Base-by-base conservation (phyloP, 768 basidiomycete species). In the Ramaria sp. region DNA sequence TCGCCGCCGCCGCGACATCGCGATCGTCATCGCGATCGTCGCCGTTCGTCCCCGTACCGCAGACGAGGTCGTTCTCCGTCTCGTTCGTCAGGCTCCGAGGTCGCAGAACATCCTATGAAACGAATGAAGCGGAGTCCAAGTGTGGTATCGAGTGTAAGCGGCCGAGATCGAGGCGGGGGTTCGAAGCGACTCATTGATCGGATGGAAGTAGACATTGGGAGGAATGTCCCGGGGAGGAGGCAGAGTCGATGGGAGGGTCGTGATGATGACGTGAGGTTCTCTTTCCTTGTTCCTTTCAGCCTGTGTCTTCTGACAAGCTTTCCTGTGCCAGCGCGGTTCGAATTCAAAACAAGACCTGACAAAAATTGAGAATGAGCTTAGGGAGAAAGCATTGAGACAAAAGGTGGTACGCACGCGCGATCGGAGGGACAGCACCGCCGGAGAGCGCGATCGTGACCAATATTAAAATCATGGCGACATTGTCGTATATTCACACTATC, bases 371-470 rank as follows among this genome's bases (percentile, higher is more conserved):
- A 89, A 78, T 60, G 89, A 91, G 64, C 66, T 91, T 59, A 91
- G 89, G 66, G 89, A 91, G 63, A 80, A 73, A 66, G 87, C 88
- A 13, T 68, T 91, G 66, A 78, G 89, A 64, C 90, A 91, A 65
- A 91, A 91, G 66, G 89, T 91, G 47, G 75, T 83, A 53, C 75
- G 84, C 65, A 86, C 84, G 31, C 74, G 87, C 61, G 88, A 85
- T 66, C 71, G 65, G 17, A 73, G 70, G 38, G 55, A 30, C 15
- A 49, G 43, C 47, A 52, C 51, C 15, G 31, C 51, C 15, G 51
- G 37, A 30, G 27, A 49, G 11, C 42, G 7, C n/a, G 42, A 43
- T 17, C 20, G 34, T 13, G 34, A 37, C 13, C 34, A 37, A 13
- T 37, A 3, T 10, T 37, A 37, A 37, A 37, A 37, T 13, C 34